phyloP scores from a whole-genome alignment of 164 flowering plant species.

The Cinnamomum chago region DNA sequence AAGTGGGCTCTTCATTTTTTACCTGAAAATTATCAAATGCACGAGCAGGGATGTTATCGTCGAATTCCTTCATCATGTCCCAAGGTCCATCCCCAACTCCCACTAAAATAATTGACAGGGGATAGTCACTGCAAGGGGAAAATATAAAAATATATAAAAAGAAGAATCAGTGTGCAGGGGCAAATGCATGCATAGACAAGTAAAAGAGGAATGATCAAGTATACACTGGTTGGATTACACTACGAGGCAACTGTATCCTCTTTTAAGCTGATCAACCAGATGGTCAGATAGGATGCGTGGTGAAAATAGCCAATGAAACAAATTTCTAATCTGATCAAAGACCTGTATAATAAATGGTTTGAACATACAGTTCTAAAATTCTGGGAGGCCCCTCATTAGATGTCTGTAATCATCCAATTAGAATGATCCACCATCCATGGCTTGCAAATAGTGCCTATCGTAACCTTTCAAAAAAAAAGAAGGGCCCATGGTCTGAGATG shows the following conservation, averaged over 20 bases:
- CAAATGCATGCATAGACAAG: neutral
- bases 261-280: neutral
- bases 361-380: neutral
- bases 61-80: slow-evolving; percentile 93
- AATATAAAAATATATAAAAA: neutral
- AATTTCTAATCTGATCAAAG: neutral
- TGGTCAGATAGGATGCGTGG: neutral
- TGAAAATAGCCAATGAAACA: neutral
- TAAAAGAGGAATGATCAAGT: neutral
- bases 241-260: too few species aligned
- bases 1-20: slow-evolving; percentile 5
- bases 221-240: neutral
- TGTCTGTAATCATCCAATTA: neutral
- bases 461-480: too few species aligned
- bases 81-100: slow-evolving; percentile 98
- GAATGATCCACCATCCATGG: neutral
- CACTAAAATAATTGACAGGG: slow-evolving; percentile 76
- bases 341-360: neutral
- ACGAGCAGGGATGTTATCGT: slow-evolving; percentile 86
- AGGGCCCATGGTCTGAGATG: neutral
- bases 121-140: slow-evolving; percentile 54
- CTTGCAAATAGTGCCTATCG: neutral
- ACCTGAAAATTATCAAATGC: slow-evolving; percentile 92
- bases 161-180: neutral
- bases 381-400: neutral